Percentiles rank a stretch among this genome's conserved stretches.
phyloP scores from a whole-genome alignment of 1,139 yeast genomes.

The Kodamaea alishanica region DNA sequence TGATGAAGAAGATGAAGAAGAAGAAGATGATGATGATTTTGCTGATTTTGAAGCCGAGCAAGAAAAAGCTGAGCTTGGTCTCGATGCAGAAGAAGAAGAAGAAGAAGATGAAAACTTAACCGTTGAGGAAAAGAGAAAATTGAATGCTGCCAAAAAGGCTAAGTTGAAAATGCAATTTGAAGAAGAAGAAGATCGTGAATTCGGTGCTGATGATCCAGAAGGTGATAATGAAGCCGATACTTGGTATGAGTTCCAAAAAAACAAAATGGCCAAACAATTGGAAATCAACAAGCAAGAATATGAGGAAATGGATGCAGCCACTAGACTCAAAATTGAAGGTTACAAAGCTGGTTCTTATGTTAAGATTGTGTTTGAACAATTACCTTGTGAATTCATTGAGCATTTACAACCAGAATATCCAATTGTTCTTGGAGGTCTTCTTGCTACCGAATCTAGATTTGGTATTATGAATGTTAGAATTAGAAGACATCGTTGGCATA shows the following conservation, averaged over 20 bases:
- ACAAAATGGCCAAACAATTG: slow-evolving; percentile 92
- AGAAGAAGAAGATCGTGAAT: slow-evolving; percentile 80
- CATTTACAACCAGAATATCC: slow-evolving; percentile 85
- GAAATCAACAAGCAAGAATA: slow-evolving; percentile 86
- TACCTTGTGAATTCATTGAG: slow-evolving; percentile 90
- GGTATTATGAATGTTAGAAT: slow-evolving; percentile 92
- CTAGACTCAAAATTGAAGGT: slow-evolving; percentile 84
- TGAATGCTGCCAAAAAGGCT: slow-evolving; percentile 87
- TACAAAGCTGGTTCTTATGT: slow-evolving; percentile 92
- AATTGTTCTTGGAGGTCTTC: slow-evolving; percentile 82
- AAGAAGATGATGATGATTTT: slow-evolving; percentile 41
- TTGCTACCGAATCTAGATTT: slow-evolving; percentile 87
- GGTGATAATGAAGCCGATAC: slow-evolving; percentile 79
- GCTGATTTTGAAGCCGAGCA: slow-evolving; percentile 58
- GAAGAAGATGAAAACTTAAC: slow-evolving; percentile 44
- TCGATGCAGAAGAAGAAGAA: slow-evolving; percentile 27
- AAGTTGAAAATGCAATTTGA: slow-evolving; percentile 85
- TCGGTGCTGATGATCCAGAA: slow-evolving; percentile 70
- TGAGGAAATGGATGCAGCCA: slow-evolving; percentile 68
- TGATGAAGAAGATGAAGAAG: slow-evolving; percentile 22
- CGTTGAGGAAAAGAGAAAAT: slow-evolving; percentile 66
- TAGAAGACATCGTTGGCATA: slow-evolving; percentile 99
- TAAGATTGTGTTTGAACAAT: slow-evolving; percentile 72
- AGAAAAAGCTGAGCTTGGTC: slow-evolving; percentile 34
- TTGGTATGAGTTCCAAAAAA: slow-evolving; percentile 97